These are phyloP conservation scores for Chlamydomonas sp. DNA, from an alignment of 139 green algal species.

Conservation along the genomic window DNA sequence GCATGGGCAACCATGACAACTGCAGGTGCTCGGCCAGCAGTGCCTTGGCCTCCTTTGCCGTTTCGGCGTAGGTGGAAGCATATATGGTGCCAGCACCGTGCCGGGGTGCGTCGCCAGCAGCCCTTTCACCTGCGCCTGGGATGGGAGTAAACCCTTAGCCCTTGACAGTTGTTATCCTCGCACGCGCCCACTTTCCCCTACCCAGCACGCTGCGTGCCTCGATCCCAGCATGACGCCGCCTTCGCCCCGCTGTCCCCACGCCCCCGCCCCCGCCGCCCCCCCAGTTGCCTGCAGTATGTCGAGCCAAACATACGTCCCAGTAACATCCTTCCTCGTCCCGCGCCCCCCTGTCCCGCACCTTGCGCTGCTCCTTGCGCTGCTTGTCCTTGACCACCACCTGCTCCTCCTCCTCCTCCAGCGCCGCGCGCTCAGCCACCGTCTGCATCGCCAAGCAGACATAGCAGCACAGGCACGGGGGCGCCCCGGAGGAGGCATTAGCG, in stretches of 20 bases:
- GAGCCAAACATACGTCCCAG: too few relatives aligned
- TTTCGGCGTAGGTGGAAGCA: too few relatives aligned
- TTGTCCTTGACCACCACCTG: slow-evolving; percentile 43
- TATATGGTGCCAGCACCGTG: too few relatives aligned
- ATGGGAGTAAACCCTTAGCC: too few relatives aligned
- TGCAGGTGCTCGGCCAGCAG: slow-evolving; percentile 57
- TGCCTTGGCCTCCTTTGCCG: slow-evolving; percentile 31
- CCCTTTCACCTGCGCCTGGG: too few relatives aligned
- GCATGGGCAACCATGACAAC: neutral
- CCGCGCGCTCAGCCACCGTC: slow-evolving; percentile 80
- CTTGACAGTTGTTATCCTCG: too few relatives aligned
- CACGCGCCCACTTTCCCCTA: slow-evolving; percentile 8
- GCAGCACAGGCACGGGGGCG: neutral
- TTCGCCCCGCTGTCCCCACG: too few relatives aligned
- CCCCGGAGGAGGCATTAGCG: too few relatives aligned
- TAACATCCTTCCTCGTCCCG: too few relatives aligned
- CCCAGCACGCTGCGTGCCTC: neutral
- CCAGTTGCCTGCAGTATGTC: too few relatives aligned
- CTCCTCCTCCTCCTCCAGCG: slow-evolving; percentile 71
- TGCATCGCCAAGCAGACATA: slow-evolving; percentile 17
- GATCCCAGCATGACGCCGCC: neutral
- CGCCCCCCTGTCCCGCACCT: slow-evolving; percentile 33
- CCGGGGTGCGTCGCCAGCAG: too few relatives aligned
- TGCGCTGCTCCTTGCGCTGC: slow-evolving; percentile 53
- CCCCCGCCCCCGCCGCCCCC: too few relatives aligned